A percentile compares a stretch with the other conserved stretches of the same genome.
Evolutionary conservation across 2,329 filamentous ascomycete species (phyloP).

Genomic region (Neopestalotiopsis sp.): DNA sequence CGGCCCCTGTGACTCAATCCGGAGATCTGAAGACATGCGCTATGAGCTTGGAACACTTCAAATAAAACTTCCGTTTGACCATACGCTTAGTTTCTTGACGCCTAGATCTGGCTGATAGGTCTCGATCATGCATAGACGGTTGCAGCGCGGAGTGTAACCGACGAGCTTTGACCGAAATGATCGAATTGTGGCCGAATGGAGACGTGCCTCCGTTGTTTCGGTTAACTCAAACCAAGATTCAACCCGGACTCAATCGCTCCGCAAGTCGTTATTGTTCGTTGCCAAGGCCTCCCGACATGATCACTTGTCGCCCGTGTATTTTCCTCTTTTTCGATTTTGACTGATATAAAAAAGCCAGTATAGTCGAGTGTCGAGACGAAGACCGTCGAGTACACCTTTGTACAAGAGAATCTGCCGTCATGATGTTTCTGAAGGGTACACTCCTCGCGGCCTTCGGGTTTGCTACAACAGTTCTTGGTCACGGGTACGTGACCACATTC

Average conservation of each 20-base stretch:
- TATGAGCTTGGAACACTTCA: background rate
- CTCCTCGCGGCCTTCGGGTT: background rate
- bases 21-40: no score
- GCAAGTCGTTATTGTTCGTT: background rate
- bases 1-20: no score
- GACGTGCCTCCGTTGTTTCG: constrained; percentile 5
- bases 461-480: background rate
- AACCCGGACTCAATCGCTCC: constrained; percentile 4
- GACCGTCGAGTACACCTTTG: background rate
- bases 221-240: background rate
- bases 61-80: background rate
- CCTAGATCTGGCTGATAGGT: background rate
- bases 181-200: constrained; percentile 2
- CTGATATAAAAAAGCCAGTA: background rate
- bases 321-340: no score
- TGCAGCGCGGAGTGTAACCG: background rate
- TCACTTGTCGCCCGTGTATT: background rate
- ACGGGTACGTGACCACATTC: constrained; percentile 9
- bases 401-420: background rate
- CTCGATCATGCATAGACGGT: background rate
- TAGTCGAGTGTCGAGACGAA: no score
- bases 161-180: background rate
- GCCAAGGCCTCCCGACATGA: background rate
- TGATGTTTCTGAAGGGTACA: constrained; percentile 1
- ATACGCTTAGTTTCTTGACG: background rate